A percentile compares a stretch with the other conserved stretches of the same genome.
These are phyloP conservation scores for Capronia americana DNA, from an alignment of 2,329 filamentous ascomycete species.

Conservation along the genomic window DNA sequence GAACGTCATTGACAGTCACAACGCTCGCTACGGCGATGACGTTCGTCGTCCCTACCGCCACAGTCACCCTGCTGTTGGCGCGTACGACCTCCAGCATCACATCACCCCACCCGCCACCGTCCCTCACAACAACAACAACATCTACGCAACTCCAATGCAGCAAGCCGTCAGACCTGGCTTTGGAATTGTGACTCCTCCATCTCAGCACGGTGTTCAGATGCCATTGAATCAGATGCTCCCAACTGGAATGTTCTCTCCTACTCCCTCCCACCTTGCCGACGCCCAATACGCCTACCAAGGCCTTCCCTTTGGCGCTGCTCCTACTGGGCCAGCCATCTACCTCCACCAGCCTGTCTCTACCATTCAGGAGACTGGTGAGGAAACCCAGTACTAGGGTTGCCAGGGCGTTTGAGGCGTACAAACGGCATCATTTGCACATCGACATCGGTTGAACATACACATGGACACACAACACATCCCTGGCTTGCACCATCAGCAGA, in stretches of 20 bases:
- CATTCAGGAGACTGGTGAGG: conserved; percentile 26
- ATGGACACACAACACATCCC: neutral
- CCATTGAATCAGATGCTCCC: conserved; percentile 22
- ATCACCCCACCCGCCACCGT: conserved; percentile 11
- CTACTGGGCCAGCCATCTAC: conserved; percentile 8
- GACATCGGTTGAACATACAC: neutral
- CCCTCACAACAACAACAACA: conserved; percentile 18
- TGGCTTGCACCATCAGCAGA: neutral
- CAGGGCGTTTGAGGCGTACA: conserved; percentile 20
- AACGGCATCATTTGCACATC: conserved; percentile 1
- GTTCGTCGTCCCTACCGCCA: conserved; percentile 3
- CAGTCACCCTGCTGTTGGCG: neutral
- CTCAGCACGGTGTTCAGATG: conserved; percentile 3
- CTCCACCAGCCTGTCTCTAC: conserved; percentile 15
- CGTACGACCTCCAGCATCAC: neutral
- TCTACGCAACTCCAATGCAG: conserved; percentile 20
- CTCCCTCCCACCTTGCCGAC: conserved; percentile 13
- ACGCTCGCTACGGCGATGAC: conserved; percentile 4
- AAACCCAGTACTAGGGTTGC: conserved; percentile 13
- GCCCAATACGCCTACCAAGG: neutral
- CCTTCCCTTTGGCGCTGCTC: conserved; percentile 1
- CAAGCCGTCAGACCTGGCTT: conserved; percentile 7
- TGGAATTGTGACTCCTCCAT: conserved; percentile 23
- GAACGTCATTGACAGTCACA: neutral
- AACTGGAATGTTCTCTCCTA: conserved; percentile 22